Conservation (phyloP, 192 early-diverging fungal genomes). For the Gaertneriomyces sp. region DNA sequence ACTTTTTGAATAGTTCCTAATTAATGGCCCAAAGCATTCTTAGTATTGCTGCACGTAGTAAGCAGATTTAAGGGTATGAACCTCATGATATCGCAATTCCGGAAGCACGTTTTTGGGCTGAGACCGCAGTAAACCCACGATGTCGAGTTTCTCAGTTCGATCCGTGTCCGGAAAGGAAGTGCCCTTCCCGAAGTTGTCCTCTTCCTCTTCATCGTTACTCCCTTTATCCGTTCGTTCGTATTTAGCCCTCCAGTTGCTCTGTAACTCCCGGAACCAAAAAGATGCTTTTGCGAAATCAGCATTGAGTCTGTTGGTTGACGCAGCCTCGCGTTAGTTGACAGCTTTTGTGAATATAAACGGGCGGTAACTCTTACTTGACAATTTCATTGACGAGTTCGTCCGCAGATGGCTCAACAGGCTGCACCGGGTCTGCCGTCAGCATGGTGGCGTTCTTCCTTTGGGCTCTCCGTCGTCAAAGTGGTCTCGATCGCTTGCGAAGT, state of each 20-base stretch:
- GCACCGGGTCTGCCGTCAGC: too few relatives aligned
- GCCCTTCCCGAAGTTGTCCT: constrained; percentile 15
- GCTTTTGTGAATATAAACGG: too few relatives aligned
- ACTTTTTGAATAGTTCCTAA: constrained; percentile 54
- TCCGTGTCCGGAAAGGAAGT: constrained; percentile 32
- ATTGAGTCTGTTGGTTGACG: not conserved
- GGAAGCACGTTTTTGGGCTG: constrained; percentile 41
- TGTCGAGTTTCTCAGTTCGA: constrained; percentile 36
- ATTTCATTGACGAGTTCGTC: too few relatives aligned
- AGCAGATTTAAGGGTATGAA: not conserved
- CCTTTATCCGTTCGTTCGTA: not conserved
- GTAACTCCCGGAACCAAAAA: constrained; percentile 10
- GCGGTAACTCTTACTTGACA: too few relatives aligned
- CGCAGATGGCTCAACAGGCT: too few relatives aligned
- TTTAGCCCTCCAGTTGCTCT: constrained; percentile 13
- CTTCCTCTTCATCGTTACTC: constrained; percentile 1
- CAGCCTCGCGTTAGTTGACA: too few relatives aligned
- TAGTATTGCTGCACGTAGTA: not conserved
- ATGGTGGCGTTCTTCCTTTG: too few relatives aligned
- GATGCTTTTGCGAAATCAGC: constrained; percentile 13
- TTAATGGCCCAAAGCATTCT: not conserved
- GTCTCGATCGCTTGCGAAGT: too few relatives aligned
- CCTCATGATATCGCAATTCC: constrained; percentile 43
- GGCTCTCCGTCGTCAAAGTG: too few relatives aligned
- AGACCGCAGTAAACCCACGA: constrained; percentile 33